phyloP scores from a whole-genome alignment of 179 eudicot genomes.

The Spinacia oleracea region DNA sequence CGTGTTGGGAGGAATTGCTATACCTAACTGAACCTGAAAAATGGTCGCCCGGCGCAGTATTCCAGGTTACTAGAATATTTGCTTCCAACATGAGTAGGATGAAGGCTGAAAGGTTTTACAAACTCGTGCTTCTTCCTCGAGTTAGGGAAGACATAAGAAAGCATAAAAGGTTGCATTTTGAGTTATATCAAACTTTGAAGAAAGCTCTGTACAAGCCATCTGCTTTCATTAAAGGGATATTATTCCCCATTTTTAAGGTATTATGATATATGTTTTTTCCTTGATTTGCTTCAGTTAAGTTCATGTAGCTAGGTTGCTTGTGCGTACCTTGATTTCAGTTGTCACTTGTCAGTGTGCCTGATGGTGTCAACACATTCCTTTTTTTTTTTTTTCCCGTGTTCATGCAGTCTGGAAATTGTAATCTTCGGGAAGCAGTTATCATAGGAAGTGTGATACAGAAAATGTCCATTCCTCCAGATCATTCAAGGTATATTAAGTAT shows the following conservation, averaged over 20 bases:
- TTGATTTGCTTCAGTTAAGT: background rate
- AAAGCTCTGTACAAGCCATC: constrained; percentile 89
- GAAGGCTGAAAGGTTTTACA: constrained; percentile 83
- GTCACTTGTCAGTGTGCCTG: background rate
- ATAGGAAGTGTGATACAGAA: constrained; percentile 77
- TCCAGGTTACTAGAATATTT: constrained; percentile 88
- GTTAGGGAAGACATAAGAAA: constrained; percentile 76
- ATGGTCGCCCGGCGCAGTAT: constrained; percentile 90
- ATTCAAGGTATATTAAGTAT: constrained; percentile 57
- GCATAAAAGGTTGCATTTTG: constrained; percentile 81
- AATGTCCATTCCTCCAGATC: constrained; percentile 70
- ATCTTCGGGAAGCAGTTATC: constrained; percentile 81
- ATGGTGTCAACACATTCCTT: background rate
- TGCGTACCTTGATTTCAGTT: background rate
- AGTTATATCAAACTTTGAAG: constrained; percentile 65
- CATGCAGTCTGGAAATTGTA: constrained; percentile 80
- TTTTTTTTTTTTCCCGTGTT: background rate
- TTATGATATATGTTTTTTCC: background rate
- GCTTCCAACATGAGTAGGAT: constrained; percentile 81
- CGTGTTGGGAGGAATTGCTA: constrained; percentile 80
- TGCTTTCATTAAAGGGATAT: constrained; percentile 92
- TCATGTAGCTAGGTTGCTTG: constrained; percentile 1
- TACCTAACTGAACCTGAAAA: constrained; percentile 90
- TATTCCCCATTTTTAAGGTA: constrained; percentile 91
- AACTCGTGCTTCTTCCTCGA: constrained; percentile 80